Percentiles rank a stretch among this genome's conserved stretches.
Evolutionary conservation across 2,329 filamentous ascomycete genomes (phyloP).

Genomic region (Canariomyces notabilis): DNA sequence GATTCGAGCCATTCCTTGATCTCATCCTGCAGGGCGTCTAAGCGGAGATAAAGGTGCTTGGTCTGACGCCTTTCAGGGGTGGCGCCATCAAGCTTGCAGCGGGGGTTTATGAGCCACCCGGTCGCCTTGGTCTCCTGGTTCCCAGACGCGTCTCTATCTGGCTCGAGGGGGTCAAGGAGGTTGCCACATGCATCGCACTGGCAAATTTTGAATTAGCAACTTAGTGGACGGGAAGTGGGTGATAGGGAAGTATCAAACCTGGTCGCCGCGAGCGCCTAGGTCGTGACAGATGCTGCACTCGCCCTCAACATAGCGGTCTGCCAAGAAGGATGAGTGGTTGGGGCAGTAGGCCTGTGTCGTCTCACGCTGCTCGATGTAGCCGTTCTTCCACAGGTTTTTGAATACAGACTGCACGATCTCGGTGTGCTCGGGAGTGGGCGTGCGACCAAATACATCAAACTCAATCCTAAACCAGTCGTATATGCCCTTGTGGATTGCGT

Average conservation of each 20-base stretch:
- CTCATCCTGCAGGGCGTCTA: constrained; percentile 75
- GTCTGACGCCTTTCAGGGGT: constrained; percentile 75
- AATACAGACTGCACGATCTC: constrained; percentile 93
- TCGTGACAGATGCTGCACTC: constrained; percentile 71
- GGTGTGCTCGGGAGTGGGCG: constrained; percentile 82
- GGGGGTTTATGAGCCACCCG: constrained; percentile 31
- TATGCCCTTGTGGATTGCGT: constrained; percentile 80
- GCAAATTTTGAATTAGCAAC: constrained; percentile 3
- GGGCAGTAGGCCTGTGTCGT: constrained; percentile 91
- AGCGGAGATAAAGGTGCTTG: constrained; percentile 83
- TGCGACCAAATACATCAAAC: constrained; percentile 93
- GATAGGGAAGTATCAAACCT: constrained; percentile 10
- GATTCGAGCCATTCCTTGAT: constrained; percentile 74
- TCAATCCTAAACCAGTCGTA: constrained; percentile 96
- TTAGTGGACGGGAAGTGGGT: neutral
- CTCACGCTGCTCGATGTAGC: constrained; percentile 78
- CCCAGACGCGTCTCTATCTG: constrained; percentile 35
- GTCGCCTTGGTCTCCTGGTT: constrained; percentile 22
- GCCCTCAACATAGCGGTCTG: constrained; percentile 82
- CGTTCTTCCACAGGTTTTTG: constrained; percentile 78
- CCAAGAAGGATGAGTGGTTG: constrained; percentile 68
- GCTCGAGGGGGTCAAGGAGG: constrained; percentile 64
- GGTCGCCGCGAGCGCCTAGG: constrained; percentile 63
- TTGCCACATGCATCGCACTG: constrained; percentile 57
- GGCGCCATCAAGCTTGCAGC: constrained; percentile 85